Base-by-base conservation (phyloP, 805 yeast species). In the Diddensiella caesifluorescens region DNA sequence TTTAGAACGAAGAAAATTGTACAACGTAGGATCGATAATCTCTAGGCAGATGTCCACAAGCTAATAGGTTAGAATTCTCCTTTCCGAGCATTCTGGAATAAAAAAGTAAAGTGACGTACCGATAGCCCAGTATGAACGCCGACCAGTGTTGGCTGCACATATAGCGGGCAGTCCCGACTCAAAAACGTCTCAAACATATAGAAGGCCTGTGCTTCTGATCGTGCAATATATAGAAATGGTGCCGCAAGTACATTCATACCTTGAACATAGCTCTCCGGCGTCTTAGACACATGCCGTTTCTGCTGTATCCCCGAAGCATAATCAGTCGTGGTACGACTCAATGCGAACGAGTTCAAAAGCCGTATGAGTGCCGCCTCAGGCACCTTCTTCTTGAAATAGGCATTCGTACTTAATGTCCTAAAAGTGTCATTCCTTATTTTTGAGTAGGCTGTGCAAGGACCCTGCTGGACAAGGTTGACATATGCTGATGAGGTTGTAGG, bases 181-280 rank as follows among this genome's bases (percentile, higher is more conserved):
- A 88, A 63, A 30, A 88, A 62, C 18, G 73, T 71, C 39, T 79
- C 78, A 51, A 86, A 77, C 26, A 89, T 47, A 7, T 83, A 75
- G 57, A 79, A 87, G 1, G 95, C 92, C 62, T 87, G 86, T 0
- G 95, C 88, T 58, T 88, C 97, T 26, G 87, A 76, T 31, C 80
- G 78, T 52, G 83, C 72, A 1, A 83, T 71, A 57, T 76, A 88
- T 13, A 87, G 73, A 42, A 88, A 74, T 1, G 96, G 95, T 0
- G 95, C 96, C 19, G 83, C 72, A 18, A 88, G 60, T 0, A 88
- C 87, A 57, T 88, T 88, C 82, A 89, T 77, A 2, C 96, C 96
- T 58, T 88, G 96, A n/a, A 88, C 95, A 56, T 86, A 86, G 25
- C 38, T 20, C 10, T 28, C 35, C 18, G 19, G 18, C n/a, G 20